phyloP scores from a whole-genome alignment of 495 filamentous ascomycete genomes.

The Penicillium subrubescens region DNA sequence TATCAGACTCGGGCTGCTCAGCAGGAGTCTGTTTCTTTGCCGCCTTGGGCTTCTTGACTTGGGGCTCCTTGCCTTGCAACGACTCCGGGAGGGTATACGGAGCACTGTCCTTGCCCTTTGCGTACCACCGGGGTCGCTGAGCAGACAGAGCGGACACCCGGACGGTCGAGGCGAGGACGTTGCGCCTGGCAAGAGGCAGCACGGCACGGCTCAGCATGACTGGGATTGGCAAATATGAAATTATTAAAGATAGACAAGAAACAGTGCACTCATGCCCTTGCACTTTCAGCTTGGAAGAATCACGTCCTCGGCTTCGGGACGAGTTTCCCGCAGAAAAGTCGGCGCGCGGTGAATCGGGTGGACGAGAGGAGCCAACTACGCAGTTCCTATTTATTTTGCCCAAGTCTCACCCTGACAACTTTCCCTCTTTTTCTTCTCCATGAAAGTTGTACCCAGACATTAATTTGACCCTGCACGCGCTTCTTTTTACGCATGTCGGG shows the following conservation, averaged over 20 bases:
- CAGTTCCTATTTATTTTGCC: constrained; percentile 31
- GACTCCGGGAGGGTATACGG: constrained; percentile 48
- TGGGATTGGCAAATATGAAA: constrained; percentile 2
- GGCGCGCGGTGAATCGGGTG: constrained; percentile 30
- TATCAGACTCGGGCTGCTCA: constrained; percentile 49
- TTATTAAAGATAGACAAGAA: constrained; percentile 17
- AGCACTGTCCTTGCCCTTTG: constrained; percentile 50
- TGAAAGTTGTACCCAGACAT: constrained; percentile 67
- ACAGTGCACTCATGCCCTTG: constrained; percentile 35
- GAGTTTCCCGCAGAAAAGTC: constrained; percentile 38
- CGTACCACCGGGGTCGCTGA: constrained; percentile 47
- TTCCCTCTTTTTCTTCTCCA: constrained; percentile 37
- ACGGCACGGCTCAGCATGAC: constrained; percentile 52
- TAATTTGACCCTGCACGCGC: constrained; percentile 65
- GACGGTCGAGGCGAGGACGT: constrained; percentile 41
- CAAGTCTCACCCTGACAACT: constrained; percentile 12
- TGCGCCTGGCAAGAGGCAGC: constrained; percentile 49
- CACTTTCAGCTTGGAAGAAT: constrained; percentile 3
- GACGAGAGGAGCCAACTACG: constrained; percentile 23
- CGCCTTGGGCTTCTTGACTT: constrained; percentile 22
- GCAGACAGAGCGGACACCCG: constrained; percentile 37
- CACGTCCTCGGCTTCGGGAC: constrained; percentile 11
- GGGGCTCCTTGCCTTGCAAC: constrained; percentile 31
- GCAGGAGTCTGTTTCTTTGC: constrained; percentile 34
- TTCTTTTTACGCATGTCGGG: constrained; percentile 50